phyloP scores from a whole-genome alignment of 495 filamentous ascomycete species.

The Annulohypoxylon moriforme region DNA sequence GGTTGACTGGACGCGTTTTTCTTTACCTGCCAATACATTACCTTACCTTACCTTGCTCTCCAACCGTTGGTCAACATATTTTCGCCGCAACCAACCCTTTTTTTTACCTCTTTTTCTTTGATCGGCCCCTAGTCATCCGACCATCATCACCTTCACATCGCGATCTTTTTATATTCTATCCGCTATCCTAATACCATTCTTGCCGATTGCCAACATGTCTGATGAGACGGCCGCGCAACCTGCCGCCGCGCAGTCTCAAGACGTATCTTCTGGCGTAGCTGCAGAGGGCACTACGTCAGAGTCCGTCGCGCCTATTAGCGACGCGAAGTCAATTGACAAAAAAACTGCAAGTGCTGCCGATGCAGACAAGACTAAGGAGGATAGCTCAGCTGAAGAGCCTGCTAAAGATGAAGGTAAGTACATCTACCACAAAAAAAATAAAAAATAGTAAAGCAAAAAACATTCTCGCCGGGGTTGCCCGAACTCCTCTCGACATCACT shows the following conservation, averaged over 20 bases:
- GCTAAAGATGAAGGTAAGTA: constrained; percentile 46
- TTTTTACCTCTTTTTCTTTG: constrained; percentile 13
- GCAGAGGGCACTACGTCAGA: constrained; percentile 26
- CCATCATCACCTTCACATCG: constrained; percentile 26
- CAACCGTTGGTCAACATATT: constrained; percentile 44
- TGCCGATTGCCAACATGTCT: constrained; percentile 43
- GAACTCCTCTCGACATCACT: constrained; percentile 16
- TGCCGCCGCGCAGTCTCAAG: constrained; percentile 42
- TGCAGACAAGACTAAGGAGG: constrained; percentile 25
- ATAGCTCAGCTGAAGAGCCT: constrained; percentile 39
- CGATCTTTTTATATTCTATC: constrained; percentile 20
- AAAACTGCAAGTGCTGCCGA: constrained; percentile 27
- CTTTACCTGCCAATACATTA: constrained; percentile 12
- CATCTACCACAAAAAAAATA: background rate
- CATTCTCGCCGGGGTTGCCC: constrained; percentile 21
- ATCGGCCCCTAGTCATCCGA: constrained; percentile 15
- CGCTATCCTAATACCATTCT: background rate
- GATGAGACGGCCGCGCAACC: constrained; percentile 46
- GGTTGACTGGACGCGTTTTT: constrained; percentile 49
- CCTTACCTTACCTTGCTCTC: constrained; percentile 3
- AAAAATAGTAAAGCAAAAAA: background rate
- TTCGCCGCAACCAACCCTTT: constrained; percentile 39
- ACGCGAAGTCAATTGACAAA: constrained; percentile 43
- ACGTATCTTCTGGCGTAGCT: constrained; percentile 19
- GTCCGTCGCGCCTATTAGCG: constrained; percentile 42